These are phyloP conservation scores for Schizophyllum amplum DNA, from an alignment of 1,284 basidiomycete species.

Conservation along the genomic window DNA sequence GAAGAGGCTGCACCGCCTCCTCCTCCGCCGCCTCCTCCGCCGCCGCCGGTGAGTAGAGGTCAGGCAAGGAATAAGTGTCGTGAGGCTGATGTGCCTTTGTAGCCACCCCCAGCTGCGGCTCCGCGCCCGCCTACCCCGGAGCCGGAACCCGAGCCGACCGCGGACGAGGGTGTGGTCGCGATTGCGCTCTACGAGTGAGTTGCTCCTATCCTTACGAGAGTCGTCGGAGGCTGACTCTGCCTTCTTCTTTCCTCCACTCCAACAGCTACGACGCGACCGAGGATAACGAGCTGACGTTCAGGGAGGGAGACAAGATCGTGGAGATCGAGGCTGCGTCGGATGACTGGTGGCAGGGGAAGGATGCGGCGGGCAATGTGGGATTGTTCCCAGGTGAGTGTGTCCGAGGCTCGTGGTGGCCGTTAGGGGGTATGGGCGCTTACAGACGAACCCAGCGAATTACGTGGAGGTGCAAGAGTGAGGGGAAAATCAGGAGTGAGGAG, in stretches of 20 bases:
- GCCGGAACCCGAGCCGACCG: slow-evolving; percentile 23
- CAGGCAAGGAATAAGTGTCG: too few species aligned
- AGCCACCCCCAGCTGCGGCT: slow-evolving; percentile 33
- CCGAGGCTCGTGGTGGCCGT: not conserved
- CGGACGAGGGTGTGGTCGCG: slow-evolving; percentile 53
- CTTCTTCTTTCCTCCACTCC: not conserved
- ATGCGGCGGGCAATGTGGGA: slow-evolving; percentile 54
- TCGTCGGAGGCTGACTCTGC: not conserved
- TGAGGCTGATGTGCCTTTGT: slow-evolving; percentile 14
- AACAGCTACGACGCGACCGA: slow-evolving; percentile 77
- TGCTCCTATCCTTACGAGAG: not conserved
- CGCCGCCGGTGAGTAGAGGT: slow-evolving; percentile 21
- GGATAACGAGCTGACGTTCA: slow-evolving; percentile 84
- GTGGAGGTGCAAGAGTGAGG: slow-evolving; percentile 47
- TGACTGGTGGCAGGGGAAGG: slow-evolving; percentile 86
- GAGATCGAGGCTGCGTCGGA: slow-evolving; percentile 69
- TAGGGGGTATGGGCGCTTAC: not conserved
- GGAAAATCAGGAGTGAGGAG: not conserved
- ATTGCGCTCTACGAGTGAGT: slow-evolving; percentile 74
- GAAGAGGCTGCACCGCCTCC: slow-evolving; percentile 23
- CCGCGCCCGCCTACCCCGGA: slow-evolving; percentile 29
- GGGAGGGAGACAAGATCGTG: slow-evolving; percentile 71
- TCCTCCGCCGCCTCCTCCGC: slow-evolving; percentile 36
- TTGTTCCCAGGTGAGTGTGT: slow-evolving; percentile 73
- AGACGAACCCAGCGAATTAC: slow-evolving; percentile 42